Conservation (phyloP, 2,329 filamentous ascomycete species). For the Colletotrichum sp. region DNA sequence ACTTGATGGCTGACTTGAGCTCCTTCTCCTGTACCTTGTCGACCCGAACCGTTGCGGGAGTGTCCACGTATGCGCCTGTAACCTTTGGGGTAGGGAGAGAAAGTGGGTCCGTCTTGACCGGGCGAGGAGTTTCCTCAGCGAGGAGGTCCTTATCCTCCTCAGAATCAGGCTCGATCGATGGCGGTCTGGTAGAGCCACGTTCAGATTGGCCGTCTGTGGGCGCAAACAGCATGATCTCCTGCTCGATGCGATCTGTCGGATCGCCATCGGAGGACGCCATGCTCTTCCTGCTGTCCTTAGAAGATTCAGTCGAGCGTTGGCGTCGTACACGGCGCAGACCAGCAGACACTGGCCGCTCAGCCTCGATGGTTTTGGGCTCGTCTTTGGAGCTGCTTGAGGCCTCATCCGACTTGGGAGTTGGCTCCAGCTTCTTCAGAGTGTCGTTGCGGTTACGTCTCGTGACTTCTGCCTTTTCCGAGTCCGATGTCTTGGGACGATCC, state of each 20-base stretch:
- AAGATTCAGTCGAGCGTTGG: constrained; percentile 50
- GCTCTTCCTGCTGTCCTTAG: constrained; percentile 53
- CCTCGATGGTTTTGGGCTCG: constrained; percentile 17
- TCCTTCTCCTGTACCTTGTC: constrained; percentile 32
- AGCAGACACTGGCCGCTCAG: constrained; percentile 34
- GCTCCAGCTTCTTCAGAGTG: background rate
- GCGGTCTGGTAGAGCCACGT: constrained; percentile 56
- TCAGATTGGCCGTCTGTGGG: constrained; percentile 61
- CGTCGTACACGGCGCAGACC: constrained; percentile 46
- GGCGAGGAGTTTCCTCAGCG: constrained; percentile 53
- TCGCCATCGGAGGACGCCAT: constrained; percentile 53
- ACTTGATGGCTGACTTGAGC: constrained; percentile 26
- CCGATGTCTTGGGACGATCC: background rate
- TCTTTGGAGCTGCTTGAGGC: background rate
- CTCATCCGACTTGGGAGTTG: background rate
- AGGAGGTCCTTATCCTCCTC: constrained; percentile 28
- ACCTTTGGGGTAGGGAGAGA: constrained; percentile 59
- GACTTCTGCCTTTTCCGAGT: background rate
- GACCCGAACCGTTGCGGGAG: constrained; percentile 52
- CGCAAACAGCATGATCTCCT: constrained; percentile 62
- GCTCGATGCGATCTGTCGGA: constrained; percentile 61
- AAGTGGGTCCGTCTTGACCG: constrained; percentile 48
- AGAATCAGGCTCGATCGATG: constrained; percentile 47
- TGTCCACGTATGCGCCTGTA: constrained; percentile 62
- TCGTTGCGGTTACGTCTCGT: background rate